Percentiles rank a stretch among this genome's conserved stretches.
Evolutionary conservation across 2,329 filamentous ascomycete species (phyloP).

Genomic region (Ceratocystis cubensis): DNA sequence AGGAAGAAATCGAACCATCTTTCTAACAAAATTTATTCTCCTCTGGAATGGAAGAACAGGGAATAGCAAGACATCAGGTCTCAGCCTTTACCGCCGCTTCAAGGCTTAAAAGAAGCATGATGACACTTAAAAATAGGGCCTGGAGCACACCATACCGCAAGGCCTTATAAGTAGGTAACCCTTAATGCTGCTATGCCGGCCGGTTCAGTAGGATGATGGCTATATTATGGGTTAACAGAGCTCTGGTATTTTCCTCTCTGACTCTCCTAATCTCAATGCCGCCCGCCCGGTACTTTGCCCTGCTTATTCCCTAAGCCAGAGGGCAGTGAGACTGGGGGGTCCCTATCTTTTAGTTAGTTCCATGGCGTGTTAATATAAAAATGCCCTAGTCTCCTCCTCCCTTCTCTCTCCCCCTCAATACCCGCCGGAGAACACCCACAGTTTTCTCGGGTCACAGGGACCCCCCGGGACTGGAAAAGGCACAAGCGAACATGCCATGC

Average conservation of each 20-base stretch:
- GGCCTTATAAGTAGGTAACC: neutral
- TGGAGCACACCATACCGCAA: neutral
- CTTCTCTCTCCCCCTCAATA: neutral
- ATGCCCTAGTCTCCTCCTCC: neutral
- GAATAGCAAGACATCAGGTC: neutral
- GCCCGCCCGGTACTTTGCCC: constrained; percentile 3
- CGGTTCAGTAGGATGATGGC: neutral
- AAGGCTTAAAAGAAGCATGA: neutral
- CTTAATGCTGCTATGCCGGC: neutral
- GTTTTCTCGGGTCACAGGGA: constrained; percentile 2
- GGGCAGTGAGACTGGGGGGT: neutral
- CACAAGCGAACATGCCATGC: constrained; percentile 11
- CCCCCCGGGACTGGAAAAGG: constrained; percentile 5
- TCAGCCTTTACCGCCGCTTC: neutral
- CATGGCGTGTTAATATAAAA: neutral
- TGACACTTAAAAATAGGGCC: neutral
- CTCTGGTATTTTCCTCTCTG: neutral
- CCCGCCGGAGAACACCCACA: constrained; percentile 7
- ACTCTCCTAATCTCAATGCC: neutral
- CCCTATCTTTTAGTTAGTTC: neutral
- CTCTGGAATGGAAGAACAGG: no score
- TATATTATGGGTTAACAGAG: neutral
- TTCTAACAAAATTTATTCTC: neutral
- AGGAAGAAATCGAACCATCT: neutral
- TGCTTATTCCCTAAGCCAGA: neutral